These are phyloP conservation scores for Aspergillus sp. DNA, from an alignment of 2,329 filamentous ascomycete genomes.

Conservation along the genomic window DNA sequence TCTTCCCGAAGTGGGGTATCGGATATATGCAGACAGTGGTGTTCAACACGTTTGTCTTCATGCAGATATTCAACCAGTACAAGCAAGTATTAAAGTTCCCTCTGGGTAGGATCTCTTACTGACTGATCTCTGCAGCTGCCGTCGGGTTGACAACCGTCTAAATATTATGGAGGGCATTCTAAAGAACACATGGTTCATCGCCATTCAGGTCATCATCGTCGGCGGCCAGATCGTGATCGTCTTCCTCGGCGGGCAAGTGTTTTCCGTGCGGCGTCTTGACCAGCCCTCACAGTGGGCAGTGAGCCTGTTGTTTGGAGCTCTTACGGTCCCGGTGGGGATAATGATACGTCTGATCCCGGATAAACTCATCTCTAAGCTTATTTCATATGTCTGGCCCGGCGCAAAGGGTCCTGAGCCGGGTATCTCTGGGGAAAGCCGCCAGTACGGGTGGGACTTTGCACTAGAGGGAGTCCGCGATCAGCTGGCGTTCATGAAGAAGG, in stretches of 20 bases:
- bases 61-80: conserved; percentile 53
- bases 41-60: conserved; percentile 48
- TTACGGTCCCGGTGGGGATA: conserved; percentile 64
- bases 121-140: conserved; percentile 19
- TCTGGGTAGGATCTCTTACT: not conserved
- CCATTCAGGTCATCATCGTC: conserved; percentile 65
- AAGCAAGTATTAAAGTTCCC: conserved; percentile 24
- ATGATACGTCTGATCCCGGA: conserved; percentile 62
- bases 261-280: conserved; percentile 61
- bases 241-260: conserved; percentile 67
- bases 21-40: conserved; percentile 35
- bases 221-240: conserved; percentile 71
- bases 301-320: conserved; percentile 65
- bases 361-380: conserved; percentile 48
- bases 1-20: conserved; percentile 26
- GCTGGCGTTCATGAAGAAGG: conserved; percentile 61
- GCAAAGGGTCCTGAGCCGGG: conserved; percentile 43
- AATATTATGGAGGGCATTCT: conserved; percentile 47
- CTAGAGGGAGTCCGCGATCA: conserved; percentile 64
- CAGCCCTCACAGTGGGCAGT: conserved; percentile 65
- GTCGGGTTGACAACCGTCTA: conserved; percentile 44
- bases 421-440: conserved; percentile 46
- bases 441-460: conserved; percentile 59
- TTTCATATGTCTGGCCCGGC: conserved; percentile 40
- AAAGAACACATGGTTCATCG: conserved; percentile 52